Evolutionary conservation across 805 yeast genomes (phyloP), one percentile per base, ranked within the genome.

Genomic region (Lipomyces sp.): DNA sequence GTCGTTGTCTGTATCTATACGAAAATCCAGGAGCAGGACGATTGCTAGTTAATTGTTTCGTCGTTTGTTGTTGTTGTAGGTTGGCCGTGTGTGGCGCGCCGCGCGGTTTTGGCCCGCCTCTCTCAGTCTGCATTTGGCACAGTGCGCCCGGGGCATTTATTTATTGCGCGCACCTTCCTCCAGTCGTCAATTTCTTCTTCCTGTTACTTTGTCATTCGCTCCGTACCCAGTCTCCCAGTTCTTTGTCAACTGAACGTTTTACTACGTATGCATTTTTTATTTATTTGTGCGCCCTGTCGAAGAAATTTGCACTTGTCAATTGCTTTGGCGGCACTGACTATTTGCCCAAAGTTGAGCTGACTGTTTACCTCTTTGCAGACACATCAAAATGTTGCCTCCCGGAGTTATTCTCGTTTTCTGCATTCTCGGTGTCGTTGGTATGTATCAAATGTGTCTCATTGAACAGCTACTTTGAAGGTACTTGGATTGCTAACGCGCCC

Each of bases 381-480:
- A 13, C 15, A 39, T 64, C 65, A 59, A 72, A 73, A 87, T 86
- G 89, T 82, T 87, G 76, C 90, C 91, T 79, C 82, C 87, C 71
- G 91, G 91, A 80, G 90, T 87, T 81, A 87, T 87, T 78, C 82
- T 87, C 77, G 91, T 87, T 72, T 86, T 87, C 80, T 72, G 77
- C 69, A 74, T 78, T 68, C 53, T 78, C 63, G 77, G 77, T 65
- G 77, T 77, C 57, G 75, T 78, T 62, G 80, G 78, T 76, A 70
- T 58, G 78, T 66, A 37, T 56, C 18, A 18, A 51, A 56, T 50
- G 30, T 53, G 32, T n/a, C 13, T 24, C 24, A 24, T 24, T 24
- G 24, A 24, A 24, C 24, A 24, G 24, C 24, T 24, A 24, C 24
- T 29, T 42, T 37, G 48, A 42, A 42, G n/a, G 4, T 53, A 37